Conservation (phyloP, 805 yeast genomes). For the Zygosaccharomyces bailii region DNA sequence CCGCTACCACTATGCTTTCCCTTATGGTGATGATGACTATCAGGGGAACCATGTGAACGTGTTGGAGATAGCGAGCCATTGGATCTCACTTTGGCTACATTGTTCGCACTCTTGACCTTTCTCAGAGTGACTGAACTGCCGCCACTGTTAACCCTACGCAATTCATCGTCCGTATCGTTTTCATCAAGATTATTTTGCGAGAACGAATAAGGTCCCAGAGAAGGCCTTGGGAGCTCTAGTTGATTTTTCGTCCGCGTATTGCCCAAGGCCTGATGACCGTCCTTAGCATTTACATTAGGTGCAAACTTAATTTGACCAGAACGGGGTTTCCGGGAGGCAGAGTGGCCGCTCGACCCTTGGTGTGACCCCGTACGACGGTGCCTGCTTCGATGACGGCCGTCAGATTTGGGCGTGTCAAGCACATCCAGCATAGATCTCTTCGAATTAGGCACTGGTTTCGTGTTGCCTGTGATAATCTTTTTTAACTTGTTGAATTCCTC, state of each 20-base stretch:
- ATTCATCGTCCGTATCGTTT: slow-evolving; percentile 5
- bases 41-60: slow-evolving; percentile 7
- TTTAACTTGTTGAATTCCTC: slow-evolving; percentile 15
- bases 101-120: slow-evolving; percentile 27
- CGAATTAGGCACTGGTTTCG: slow-evolving; percentile 10
- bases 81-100: slow-evolving; percentile 17
- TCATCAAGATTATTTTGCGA: slow-evolving; percentile 1
- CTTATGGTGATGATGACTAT: slow-evolving; percentile 10
- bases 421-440: slow-evolving; percentile 28
- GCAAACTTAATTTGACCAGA: slow-evolving; percentile 29
- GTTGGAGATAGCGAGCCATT: slow-evolving; percentile 15
- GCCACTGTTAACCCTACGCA: slow-evolving; percentile 10
- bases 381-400: slow-evolving; percentile 8
- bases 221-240: slow-evolving; percentile 1
- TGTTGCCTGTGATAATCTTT: slow-evolving; percentile 29
- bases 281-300: slow-evolving; percentile 21
- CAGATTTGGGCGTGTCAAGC: slow-evolving; percentile 12
- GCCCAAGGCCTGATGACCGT: slow-evolving; percentile 25
- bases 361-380: slow-evolving; percentile 3
- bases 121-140: slow-evolving; percentile 14
- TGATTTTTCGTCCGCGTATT: slow-evolving; percentile 11
- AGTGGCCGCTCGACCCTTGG: neutral
- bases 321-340: slow-evolving; percentile 10
- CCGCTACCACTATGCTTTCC: slow-evolving; percentile 15
- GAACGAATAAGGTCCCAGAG: slow-evolving; percentile 1